These are phyloP conservation scores for Catharanthus roseus DNA, from an alignment of 257 asterid genomes.

Conservation along the genomic window DNA sequence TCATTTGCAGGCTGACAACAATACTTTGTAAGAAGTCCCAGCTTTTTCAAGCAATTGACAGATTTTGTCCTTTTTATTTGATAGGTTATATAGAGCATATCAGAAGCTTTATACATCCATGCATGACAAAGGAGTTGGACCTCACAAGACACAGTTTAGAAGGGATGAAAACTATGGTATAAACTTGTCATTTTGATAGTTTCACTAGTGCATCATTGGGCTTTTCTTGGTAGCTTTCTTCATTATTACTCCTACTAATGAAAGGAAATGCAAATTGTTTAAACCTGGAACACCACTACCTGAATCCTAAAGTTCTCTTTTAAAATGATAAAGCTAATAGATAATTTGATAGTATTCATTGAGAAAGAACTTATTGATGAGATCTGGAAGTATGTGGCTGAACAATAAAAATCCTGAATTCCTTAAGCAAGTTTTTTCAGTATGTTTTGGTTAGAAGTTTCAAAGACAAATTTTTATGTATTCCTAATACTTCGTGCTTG, in stretches of 20 bases:
- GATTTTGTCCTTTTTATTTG: conserved; percentile 10
- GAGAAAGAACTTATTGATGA: background rate
- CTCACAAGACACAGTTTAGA: conserved; percentile 93
- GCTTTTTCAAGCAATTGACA: background rate
- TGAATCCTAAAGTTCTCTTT: background rate
- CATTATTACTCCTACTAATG: background rate
- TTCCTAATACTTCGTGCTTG: background rate
- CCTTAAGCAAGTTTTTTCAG: background rate
- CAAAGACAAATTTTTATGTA: background rate
- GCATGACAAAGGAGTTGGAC: conserved; percentile 81
- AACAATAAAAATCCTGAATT: background rate
- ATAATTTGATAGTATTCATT: background rate
- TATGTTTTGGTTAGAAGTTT: background rate
- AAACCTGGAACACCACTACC: background rate
- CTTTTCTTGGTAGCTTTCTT: background rate
- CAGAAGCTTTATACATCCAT: conserved; percentile 72
- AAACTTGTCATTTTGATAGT: background rate
- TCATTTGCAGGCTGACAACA: background rate
- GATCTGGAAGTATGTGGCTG: background rate
- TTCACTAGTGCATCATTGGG: background rate
- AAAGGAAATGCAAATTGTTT: background rate
- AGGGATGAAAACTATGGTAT: conserved; percentile 89
- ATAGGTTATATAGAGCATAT: conserved; percentile 82
- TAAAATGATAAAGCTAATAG: background rate
- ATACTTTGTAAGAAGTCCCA: background rate